phyloP scores from a whole-genome alignment of 2,329 filamentous ascomycete genomes.

The Clarireedia sp. region DNA sequence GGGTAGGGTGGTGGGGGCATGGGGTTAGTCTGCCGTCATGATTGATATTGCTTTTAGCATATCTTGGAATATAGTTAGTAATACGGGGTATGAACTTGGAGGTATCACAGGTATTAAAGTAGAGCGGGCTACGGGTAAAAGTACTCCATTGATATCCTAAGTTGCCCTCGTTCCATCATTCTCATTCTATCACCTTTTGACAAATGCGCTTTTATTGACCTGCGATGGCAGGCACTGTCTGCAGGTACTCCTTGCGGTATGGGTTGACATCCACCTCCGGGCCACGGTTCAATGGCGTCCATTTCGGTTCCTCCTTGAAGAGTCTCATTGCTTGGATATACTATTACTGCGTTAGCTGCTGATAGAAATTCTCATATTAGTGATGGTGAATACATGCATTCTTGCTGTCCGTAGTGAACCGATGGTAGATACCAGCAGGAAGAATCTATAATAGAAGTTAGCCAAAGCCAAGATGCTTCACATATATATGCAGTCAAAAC shows the following conservation, averaged over 20 bases:
- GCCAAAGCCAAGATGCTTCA: background rate
- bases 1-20: too few relatives aligned
- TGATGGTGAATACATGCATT: constrained; percentile 56
- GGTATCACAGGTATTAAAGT: background rate
- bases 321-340: constrained; percentile 93
- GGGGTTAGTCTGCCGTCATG: too few relatives aligned
- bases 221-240: constrained; percentile 14
- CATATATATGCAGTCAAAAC: background rate
- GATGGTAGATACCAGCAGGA: constrained; percentile 91
- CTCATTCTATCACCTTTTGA: background rate
- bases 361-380: background rate
- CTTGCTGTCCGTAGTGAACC: constrained; percentile 86
- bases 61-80: too few relatives aligned
- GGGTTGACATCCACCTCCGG: constrained; percentile 70
- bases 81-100: background rate
- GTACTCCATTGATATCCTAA: background rate
- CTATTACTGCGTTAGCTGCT: constrained; percentile 37
- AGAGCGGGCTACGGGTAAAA: too few relatives aligned
- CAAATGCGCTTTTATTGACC: constrained; percentile 1
- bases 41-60: too few relatives aligned
- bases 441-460: constrained; percentile 48
- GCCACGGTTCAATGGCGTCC: constrained; percentile 84
- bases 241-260: constrained; percentile 71
- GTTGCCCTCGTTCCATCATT: background rate
- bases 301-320: constrained; percentile 98